Base-by-base conservation (phyloP, 495 filamentous ascomycete species). In the Neurospora hispaniola region DNA sequence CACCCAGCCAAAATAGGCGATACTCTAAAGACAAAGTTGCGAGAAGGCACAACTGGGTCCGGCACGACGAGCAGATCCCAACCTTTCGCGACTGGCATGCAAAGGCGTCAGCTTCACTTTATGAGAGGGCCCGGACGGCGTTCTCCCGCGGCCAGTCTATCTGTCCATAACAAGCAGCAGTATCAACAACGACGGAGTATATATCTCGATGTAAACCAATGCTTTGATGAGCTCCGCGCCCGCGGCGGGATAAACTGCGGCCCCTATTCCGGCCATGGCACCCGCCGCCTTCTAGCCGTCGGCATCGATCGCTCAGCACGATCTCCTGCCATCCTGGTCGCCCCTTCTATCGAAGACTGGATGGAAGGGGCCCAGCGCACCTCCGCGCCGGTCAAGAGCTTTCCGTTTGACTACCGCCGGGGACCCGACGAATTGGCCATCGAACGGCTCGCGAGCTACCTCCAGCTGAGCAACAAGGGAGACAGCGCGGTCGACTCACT, bases 1-100 rank as follows among this genome's bases (percentile, higher is more conserved):
- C 93, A 97, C 78, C 94, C 93, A 0, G 89, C 90, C 70, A 88
- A 93, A 71, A 94, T 97, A 75, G 94, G 94, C 0, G 84, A 86
- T 18, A 88, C 86, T 0, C 90, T 97, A 85, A 90, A 89, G 79
- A 81, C 80, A 11, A 77, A 79, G 70, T 69, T 85, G n/a, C 71
- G 27, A 31, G 27, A 71, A 14, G 73, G 69, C 5, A 70, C 35
- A 31, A 68, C 7, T 43, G 66, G 23, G 20, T 18, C 44, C 8
- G 38, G 18, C 16, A 12, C 80, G 91, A 1, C 81, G 92, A 66
- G 6, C 27, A 14, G 14, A 79, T 76, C 12, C 72, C 73, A 8
- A 76, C 73, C 10, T 48, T 66, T 62, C 12, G 76, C n/a, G 74
- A 59, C 12, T 74, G 74, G 42, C 71, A 43, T 38, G 4, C 71